Evolutionary conservation across 2,329 filamentous ascomycete genomes (phyloP).

Genomic region (Penicillium sp.): DNA sequence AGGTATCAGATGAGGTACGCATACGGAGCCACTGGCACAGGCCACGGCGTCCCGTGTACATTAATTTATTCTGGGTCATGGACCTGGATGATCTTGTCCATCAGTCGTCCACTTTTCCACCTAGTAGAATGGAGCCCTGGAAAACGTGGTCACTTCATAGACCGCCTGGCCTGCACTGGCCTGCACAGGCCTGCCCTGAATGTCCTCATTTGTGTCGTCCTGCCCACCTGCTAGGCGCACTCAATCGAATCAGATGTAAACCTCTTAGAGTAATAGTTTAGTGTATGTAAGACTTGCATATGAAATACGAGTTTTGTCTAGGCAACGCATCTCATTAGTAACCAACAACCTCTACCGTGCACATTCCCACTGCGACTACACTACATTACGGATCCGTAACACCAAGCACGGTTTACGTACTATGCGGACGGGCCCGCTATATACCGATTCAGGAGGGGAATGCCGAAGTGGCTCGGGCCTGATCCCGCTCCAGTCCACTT

Average conservation of each 20-base stretch:
- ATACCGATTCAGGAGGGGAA: neutral
- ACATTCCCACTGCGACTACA: neutral
- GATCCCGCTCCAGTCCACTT: neutral
- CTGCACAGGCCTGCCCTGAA: neutral
- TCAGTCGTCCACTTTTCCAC: constrained; percentile 13
- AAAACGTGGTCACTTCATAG: neutral
- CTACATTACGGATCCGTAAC: too few species aligned
- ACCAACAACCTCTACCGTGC: neutral
- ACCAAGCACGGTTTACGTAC: neutral
- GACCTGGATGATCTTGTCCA: constrained; percentile 2
- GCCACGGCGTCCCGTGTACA: neutral
- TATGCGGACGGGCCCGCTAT: constrained; percentile 2
- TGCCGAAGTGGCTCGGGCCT: neutral
- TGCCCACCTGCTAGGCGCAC: neutral
- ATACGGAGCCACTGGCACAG: too few species aligned
- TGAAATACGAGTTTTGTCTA: neutral
- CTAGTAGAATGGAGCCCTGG: constrained; percentile 7
- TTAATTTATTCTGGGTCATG: neutral
- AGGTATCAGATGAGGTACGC: neutral
- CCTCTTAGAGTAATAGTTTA: neutral
- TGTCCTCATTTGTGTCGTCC: neutral
- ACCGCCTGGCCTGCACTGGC: neutral
- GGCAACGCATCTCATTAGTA: neutral
- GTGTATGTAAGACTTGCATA: neutral
- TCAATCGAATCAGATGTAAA: neutral